These are phyloP conservation scores for Neohortaea acidophila DNA, from an alignment of 495 filamentous ascomycete species.

Conservation along the genomic window DNA sequence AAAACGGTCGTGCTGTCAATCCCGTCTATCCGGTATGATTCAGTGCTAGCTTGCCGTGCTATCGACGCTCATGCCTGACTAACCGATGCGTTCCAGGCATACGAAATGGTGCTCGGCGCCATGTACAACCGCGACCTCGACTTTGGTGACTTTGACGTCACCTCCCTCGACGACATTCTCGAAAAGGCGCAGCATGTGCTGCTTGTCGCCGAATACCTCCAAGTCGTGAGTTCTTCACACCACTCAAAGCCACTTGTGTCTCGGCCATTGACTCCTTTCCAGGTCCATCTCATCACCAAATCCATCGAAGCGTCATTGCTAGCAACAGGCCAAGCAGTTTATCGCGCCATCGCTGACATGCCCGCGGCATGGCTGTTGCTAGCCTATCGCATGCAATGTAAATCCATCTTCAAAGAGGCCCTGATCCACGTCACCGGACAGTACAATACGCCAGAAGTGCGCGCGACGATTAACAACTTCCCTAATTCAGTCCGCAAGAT, in stretches of 20 bases:
- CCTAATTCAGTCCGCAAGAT: constrained; percentile 25
- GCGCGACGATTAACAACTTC: constrained; percentile 9
- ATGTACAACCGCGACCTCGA: constrained; percentile 27
- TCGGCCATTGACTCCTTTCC: background rate
- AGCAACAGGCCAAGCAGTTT: constrained; percentile 27
- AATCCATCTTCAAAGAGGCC: constrained; percentile 33
- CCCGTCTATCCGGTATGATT: background rate
- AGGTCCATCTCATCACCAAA: constrained; percentile 24
- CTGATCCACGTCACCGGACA: constrained; percentile 34
- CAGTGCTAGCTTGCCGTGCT: too few species aligned
- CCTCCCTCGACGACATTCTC: constrained; percentile 16
- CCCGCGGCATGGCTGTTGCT: constrained; percentile 32
- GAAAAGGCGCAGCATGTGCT: constrained; percentile 24
- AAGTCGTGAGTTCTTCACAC: constrained; percentile 2
- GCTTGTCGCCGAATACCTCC: constrained; percentile 31
- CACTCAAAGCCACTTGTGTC: background rate
- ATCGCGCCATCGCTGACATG: constrained; percentile 24
- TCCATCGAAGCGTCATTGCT: constrained; percentile 30
- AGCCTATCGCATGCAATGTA: constrained; percentile 28
- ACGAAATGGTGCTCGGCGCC: constrained; percentile 25
- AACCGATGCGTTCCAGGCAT: constrained; percentile 4
- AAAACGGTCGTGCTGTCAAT: constrained; percentile 5
- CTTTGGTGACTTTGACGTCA: constrained; percentile 19
- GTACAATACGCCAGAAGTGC: constrained; percentile 21
- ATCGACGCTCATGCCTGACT: background rate